Evolutionary conservation across 2,329 filamentous ascomycete genomes (phyloP), one percentile per base, ranked within the genome.

Genomic region (Cadophora gregata): DNA sequence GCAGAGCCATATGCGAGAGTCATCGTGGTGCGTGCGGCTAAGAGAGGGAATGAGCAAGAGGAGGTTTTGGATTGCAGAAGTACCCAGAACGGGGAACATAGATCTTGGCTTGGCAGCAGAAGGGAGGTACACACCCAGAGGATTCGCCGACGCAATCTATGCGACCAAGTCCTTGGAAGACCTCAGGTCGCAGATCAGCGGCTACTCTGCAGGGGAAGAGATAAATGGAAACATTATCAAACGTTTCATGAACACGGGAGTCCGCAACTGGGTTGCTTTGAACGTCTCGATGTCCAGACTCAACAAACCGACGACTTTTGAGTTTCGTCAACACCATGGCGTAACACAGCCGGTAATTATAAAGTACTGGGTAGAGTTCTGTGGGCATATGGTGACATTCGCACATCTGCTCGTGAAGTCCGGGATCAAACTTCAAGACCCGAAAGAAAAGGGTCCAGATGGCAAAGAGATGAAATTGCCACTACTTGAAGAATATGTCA

Each of bases 321-420:
- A 69, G 61, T 69, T 69, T 36, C 60, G 67, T 1, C 59, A 69
- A 14, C 61, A 69, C 21, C 56, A 65, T 31, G 64, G 67, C 4
- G 66, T 58, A 6, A 16, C 56, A 12, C 47, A 69, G 19, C 56
- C 56, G 1, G 48, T 59, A 10, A 29, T 56, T 12, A 66, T 68
- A 2, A 36, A 51, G 6, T 66, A 61, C 48, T 69, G 67, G 67
- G 61, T 69, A 1, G 38, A 50, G 29, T 64, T 69, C 14, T 55
- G 59, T 45, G 60, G 65, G n/a, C 16, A 42, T 4, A 42, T 67
- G 47, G 16, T 67, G 24, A 48, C 10, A 19, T 64, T 59, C 42
- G 55, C 55, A 27, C 36, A 64, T 38, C 21, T 48, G 4, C 48
- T 59, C 16, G 48, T 27, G 5, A 47, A 62, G 25, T 7, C 16